Percentiles rank a stretch among this genome's conserved stretches.
Evolutionary conservation across 2,329 filamentous ascomycete species (phyloP).

Genomic region (Myotisia sp.): DNA sequence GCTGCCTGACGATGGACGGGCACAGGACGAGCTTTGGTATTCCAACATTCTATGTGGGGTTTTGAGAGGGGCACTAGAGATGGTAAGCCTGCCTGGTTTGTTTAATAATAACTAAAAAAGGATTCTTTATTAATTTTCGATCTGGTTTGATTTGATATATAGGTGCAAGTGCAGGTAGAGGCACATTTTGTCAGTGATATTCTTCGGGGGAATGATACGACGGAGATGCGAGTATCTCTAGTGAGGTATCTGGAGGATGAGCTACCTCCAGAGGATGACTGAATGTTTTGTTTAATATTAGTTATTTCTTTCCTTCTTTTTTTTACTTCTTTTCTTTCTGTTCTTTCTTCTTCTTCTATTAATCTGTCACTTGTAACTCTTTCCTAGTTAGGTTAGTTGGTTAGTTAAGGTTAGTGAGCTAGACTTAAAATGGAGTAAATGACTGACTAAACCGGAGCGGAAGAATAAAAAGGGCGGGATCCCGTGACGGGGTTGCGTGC

Average conservation of each 20-base stretch:
- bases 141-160: constrained; percentile 7
- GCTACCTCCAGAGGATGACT: constrained; percentile 91
- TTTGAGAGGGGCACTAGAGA: constrained; percentile 78
- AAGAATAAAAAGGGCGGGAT: no score
- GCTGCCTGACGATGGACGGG: constrained; percentile 83
- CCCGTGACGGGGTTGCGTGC: no score
- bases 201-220: constrained; percentile 83
- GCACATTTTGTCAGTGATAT: constrained; percentile 92
- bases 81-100: constrained; percentile 45
- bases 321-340: constrained; percentile 7
- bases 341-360: neutral
- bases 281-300: no score
- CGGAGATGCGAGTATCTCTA: constrained; percentile 87
- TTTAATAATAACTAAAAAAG: no score
- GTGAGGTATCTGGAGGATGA: constrained; percentile 95
- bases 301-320: constrained; percentile 3
- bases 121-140: neutral
- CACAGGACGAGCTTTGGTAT: constrained; percentile 96
- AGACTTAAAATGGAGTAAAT: no score
- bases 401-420: no score
- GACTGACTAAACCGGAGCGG: no score
- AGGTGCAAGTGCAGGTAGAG: constrained; percentile 94
- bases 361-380: constrained; percentile 11
- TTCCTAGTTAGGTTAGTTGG: constrained; percentile 9
- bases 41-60: constrained; percentile 95